Percentiles rank a stretch among this genome's conserved stretches.
These are phyloP conservation scores for Senecio squalidus DNA, from an alignment of 140 eudicot genomes.

Conservation along the genomic window DNA sequence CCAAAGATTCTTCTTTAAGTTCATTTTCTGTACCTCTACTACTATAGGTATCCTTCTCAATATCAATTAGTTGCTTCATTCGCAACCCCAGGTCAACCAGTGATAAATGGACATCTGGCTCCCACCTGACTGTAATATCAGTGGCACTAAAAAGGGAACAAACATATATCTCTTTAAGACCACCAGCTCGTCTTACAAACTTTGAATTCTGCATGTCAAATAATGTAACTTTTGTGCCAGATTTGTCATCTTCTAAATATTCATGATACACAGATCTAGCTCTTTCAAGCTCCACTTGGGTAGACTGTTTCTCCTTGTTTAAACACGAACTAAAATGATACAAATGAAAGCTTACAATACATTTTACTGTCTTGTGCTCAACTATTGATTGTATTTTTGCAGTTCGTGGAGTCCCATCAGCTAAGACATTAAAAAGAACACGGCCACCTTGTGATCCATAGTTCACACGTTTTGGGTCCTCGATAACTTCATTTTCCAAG, in stretches of 20 bases:
- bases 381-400: slow-evolving; percentile 64
- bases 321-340: slow-evolving; percentile 64
- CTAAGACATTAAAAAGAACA: slow-evolving; percentile 50
- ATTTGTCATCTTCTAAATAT: slow-evolving; percentile 36
- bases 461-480: slow-evolving; percentile 84
- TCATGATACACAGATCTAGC: slow-evolving; percentile 86
- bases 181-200: slow-evolving; percentile 82
- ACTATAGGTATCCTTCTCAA: slow-evolving; percentile 34
- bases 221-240: slow-evolving; percentile 54
- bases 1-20: slow-evolving; percentile 34
- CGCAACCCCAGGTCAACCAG: slow-evolving; percentile 67
- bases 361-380: slow-evolving; percentile 51
- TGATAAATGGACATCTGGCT: slow-evolving; percentile 91
- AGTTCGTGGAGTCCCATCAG: slow-evolving; percentile 83
- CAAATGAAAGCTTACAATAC: slow-evolving; percentile 63
- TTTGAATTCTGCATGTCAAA: slow-evolving; percentile 90
- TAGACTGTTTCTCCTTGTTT: slow-evolving; percentile 83
- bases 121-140: slow-evolving; percentile 90
- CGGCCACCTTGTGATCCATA: slow-evolving; percentile 99
- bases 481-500: slow-evolving; percentile 58
- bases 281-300: slow-evolving; percentile 85
- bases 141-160: slow-evolving; percentile 97
- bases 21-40: slow-evolving; percentile 24
- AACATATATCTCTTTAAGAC: slow-evolving; percentile 77
- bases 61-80: slow-evolving; percentile 58